Evolutionary conservation across 495 filamentous ascomycete genomes (phyloP).

Genomic region (Xylaria longipes): DNA sequence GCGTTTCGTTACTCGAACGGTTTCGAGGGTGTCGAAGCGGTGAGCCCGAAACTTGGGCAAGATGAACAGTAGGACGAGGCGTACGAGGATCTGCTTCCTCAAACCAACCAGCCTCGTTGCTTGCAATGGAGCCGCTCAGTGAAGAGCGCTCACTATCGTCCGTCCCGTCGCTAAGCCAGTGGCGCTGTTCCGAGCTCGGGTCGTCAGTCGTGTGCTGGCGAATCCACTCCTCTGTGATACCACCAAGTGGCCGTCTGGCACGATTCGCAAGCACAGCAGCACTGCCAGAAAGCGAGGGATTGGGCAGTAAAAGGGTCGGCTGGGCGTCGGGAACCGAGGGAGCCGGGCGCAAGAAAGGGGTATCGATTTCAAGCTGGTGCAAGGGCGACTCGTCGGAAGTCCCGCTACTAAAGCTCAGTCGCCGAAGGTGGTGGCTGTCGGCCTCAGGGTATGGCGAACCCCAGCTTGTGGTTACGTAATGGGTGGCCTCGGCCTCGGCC

Average conservation of each 20-base stretch:
- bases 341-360: conserved; percentile 59
- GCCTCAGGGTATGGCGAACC: conserved; percentile 73
- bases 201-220: conserved; percentile 72
- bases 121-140: conserved; percentile 62
- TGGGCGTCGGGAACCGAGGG: conserved; percentile 46
- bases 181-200: conserved; percentile 65
- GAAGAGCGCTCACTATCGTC: conserved; percentile 68
- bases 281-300: conserved; percentile 54
- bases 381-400: conserved; percentile 59
- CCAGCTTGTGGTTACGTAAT: conserved; percentile 72
- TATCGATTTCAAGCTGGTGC: conserved; percentile 57
- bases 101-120: conserved; percentile 53
- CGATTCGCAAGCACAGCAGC: conserved; percentile 62
- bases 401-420: conserved; percentile 58
- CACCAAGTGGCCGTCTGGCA: conserved; percentile 59
- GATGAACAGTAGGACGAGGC: conserved; percentile 53
- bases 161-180: conserved; percentile 79
- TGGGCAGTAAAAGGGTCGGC: conserved; percentile 28
- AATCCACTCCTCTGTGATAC: conserved; percentile 81
- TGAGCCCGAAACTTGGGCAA: conserved; percentile 31
- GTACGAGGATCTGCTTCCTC: conserved; percentile 46
- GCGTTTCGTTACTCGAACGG: conserved; percentile 66
- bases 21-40: conserved; percentile 53
- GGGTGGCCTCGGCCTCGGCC: conserved; percentile 39
- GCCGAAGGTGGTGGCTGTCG: conserved; percentile 51